phyloP scores from a whole-genome alignment of 805 yeast genomes.

The Barnettozyma californica region DNA sequence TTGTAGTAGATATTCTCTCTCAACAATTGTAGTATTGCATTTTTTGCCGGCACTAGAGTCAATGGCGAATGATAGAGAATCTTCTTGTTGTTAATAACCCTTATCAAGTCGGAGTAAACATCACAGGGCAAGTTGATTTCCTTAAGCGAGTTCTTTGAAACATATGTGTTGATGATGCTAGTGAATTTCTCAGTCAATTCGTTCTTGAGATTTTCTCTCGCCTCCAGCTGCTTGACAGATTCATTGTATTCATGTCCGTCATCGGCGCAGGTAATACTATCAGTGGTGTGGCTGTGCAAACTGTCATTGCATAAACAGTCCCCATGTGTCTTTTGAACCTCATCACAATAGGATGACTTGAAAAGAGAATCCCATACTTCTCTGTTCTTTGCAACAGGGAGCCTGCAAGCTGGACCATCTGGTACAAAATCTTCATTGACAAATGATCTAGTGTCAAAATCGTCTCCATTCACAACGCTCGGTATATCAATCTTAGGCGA shows the following conservation, averaged over 20 bases:
- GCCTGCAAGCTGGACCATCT: not conserved
- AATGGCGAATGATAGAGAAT: constrained; percentile 31
- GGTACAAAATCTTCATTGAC: constrained; percentile 8
- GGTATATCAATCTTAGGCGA: constrained; percentile 15
- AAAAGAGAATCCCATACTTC: constrained; percentile 17
- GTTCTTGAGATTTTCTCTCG: constrained; percentile 16
- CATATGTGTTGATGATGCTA: constrained; percentile 35
- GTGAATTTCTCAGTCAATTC: constrained; percentile 31
- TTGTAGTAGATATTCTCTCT: constrained; percentile 30
- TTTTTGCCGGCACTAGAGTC: constrained; percentile 27
- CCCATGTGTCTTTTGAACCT: not conserved
- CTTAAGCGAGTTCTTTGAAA: constrained; percentile 36
- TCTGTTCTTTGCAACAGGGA: not conserved
- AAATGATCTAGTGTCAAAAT: constrained; percentile 20
- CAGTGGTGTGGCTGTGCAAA: constrained; percentile 5
- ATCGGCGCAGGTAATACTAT: not conserved
- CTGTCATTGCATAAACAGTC: constrained; percentile 15
- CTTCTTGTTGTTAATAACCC: constrained; percentile 21
- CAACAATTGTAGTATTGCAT: constrained; percentile 27
- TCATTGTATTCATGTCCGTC: constrained; percentile 18
- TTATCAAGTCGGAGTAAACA: constrained; percentile 27
- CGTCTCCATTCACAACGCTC: constrained; percentile 14
- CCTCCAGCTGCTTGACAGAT: constrained; percentile 13
- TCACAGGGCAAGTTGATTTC: constrained; percentile 45
- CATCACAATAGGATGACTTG: constrained; percentile 12